A percentile compares a stretch with the other conserved stretches of the same genome.
Evolutionary conservation across 306 rosid genomes (phyloP).

Genomic region (Alnus glutinosa): DNA sequence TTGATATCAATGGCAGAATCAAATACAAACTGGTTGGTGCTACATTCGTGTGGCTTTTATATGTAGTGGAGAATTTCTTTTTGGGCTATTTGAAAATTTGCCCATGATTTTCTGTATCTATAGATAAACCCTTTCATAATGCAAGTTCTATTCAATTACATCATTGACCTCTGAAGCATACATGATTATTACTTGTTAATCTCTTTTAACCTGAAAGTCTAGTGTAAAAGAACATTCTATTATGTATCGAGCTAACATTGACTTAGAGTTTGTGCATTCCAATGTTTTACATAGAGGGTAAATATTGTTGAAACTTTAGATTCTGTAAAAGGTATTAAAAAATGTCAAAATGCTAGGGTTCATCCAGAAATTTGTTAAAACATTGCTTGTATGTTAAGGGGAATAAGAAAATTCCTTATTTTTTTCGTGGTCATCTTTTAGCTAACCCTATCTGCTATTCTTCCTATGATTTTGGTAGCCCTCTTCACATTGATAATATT

Average conservation of each 20-base stretch:
- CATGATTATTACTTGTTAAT: constrained; percentile 1
- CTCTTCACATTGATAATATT: not conserved
- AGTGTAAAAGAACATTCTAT: not conserved
- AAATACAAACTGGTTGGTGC: not conserved
- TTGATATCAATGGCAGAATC: constrained; percentile 1
- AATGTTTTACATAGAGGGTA: not conserved
- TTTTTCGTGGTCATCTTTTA: not conserved
- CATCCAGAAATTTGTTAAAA: not conserved
- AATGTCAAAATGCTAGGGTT: not conserved
- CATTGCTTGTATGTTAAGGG: not conserved
- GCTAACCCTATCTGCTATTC: constrained; percentile 18
- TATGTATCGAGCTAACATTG: not conserved
- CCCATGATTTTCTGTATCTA: constrained; percentile 11
- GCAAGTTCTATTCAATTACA: not conserved
- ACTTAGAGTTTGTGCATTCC: not conserved
- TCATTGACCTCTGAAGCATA: not conserved
- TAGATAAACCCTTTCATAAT: not conserved
- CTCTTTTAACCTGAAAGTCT: constrained; percentile 1
- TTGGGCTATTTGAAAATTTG: not conserved
- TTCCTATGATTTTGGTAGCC: not conserved
- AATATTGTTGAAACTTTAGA: not conserved
- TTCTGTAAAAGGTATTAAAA: not conserved
- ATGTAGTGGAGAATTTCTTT: constrained; percentile 3
- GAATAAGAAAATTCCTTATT: not conserved
- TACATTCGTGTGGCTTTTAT: constrained; percentile 13